Evolutionary conservation across 129 eudicot genomes (phyloP), one percentile per base, ranked within the genome.

Genomic region (Flaveria trinervia): DNA sequence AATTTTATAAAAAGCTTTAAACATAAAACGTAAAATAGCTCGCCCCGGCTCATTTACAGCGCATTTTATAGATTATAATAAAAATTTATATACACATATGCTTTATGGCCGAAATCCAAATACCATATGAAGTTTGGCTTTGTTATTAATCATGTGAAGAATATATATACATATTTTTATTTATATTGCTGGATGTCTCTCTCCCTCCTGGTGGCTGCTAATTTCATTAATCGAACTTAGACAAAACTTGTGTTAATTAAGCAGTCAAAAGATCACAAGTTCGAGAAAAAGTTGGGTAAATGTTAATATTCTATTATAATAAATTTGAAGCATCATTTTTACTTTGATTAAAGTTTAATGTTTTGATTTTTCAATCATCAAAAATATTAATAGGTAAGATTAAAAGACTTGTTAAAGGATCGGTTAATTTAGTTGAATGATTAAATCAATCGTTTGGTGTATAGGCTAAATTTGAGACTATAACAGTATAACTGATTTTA

Each of bases 161-260:
- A 62, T 14, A 62, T 28, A 17, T 0, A 26, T 61, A 23, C 22
- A 20, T 20, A 20, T 20, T 20, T 20, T 20, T 23, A 61, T 61
- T 11, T 14, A 4, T 61, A 26, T 26, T 61, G 8, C 11, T 12
- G 10, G 60, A 7, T 57, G 16, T 59, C 43, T 23, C 41, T 44
- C 60, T n/a, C 61, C 16, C 18, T 52, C 12, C 9, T 17, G n/a
- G 62, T 25, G 81, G 81, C 81, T 77, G 81, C 75, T 59, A 68
- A 25, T 16, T 25, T 23, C 41, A 55, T 77, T 56, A 77, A 77
- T 22, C 33, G 75, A 77, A 77, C 36, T 77, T 68, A 49, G 75
- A 77, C 81, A 59, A 68, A 23, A 56, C 51, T 12, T 65, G 16
- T 48, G 28, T 25, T 8, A 43, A 56, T 44, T 22, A 77, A 67